Evolutionary conservation across 1,284 basidiomycete species (phyloP), one percentile per base, ranked within the genome.

Genomic region (Ustilago esculenta): DNA sequence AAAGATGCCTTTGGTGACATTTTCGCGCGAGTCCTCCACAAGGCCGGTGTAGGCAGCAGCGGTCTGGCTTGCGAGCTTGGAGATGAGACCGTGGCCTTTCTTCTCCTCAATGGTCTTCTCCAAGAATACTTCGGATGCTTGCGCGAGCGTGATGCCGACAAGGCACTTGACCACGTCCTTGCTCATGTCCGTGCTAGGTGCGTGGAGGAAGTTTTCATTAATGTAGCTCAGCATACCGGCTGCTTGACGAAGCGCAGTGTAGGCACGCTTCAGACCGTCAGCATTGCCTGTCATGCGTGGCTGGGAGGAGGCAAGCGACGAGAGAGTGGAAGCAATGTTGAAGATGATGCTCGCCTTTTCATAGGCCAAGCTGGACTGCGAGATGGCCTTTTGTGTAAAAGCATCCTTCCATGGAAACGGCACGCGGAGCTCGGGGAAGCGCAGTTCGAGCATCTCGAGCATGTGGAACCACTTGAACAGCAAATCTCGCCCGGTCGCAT

Each of bases 391-490:
- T 17, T 76, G 69, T 36, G 93, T 97, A 84, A 98, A 98, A 6
- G 95, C 94, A 82, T 99, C 96, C 74, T 90, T 87, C 87, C 95
- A 98, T 0, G 92, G 89, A 78, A 98, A 98, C 57, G 92, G 90
- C 76, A 97, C 92, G 76, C 92, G 88, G 63, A 98, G 91, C 82
- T 98, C 96, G 7, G 95, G 89, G 83, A 99, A 98, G 25, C 96
- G 89, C 46, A 98, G 87, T 81, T 99, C 96, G 33, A 98, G 89
- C 25, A 98, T 88, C 81, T 99, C 96, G 32, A 99, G 89, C 83
- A 98, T 95, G 37, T 96, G 95, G 85, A 98, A 99, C 86, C 98
- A 99, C 83, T 96, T 98, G 89, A 95, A 98, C 42, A 99, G 86
- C 21, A 98, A 85, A 84, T 98, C 96, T 39, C 95, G 87, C 18